Evolutionary conservation across 2,329 filamentous ascomycete species (phyloP), one percentile per base, ranked within the genome.

Genomic region (Apiospora rasikravindrae): DNA sequence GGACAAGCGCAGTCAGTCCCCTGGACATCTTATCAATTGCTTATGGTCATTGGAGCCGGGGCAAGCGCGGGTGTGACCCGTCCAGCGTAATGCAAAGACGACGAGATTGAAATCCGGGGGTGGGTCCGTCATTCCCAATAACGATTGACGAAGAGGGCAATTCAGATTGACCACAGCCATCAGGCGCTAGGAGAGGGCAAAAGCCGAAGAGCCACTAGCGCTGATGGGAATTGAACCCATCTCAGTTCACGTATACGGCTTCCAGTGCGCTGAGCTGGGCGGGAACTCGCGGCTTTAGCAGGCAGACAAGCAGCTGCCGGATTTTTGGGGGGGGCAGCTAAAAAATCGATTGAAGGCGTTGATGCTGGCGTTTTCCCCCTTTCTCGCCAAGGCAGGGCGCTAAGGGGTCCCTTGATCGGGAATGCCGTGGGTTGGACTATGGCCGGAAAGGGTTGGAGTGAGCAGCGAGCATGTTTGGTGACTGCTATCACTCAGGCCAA

Each of bases 381-480:
- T 33, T 61, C 26, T 29, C 8, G 51, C 51, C 26, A 61, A 61
- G 53, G 16, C 19, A n/a, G 29, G 53, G 53, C 29, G 26, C 53
- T 61, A 61, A 61, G 29, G 53, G 53, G 53, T 61, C 53, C 53
- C 53, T 37, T 61, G 53, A 19, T 33, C 53, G 53, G 53, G 53
- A 61, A 61, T 61, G 53, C 53, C 53, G 53, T 61, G 33, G 51
- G 16, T 61, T 22, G 37, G 53, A 61, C 7, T 8, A n/a, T 40
- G 33, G 33, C 57, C 19, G 57, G 57, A 64, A 64, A 24, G 57
- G 33, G 29, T 14, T 64, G 33, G 57, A 14, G 49, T 24, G 49
- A 40, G 14, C 24, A 29, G 13, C 7, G 29, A n/a, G 22, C 8
- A n/a, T 61, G 29, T 6, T 64, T 40, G 33, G 57, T 64, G 57